These are phyloP conservation scores for Phytophthora lateralis DNA, from an alignment of 352 stramenopile species.

Conservation along the genomic window DNA sequence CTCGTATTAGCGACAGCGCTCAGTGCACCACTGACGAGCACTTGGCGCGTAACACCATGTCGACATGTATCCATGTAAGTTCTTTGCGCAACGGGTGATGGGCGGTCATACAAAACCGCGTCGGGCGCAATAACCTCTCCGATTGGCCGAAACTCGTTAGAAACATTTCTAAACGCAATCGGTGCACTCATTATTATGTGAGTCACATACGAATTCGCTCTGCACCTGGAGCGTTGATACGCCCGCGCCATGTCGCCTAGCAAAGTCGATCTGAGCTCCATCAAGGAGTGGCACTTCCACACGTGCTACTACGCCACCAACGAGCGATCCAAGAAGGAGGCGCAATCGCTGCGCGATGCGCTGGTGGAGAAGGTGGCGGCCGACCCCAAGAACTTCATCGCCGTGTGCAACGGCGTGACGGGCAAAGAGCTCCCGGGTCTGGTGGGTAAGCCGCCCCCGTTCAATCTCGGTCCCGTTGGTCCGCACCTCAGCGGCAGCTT, in stretches of 20 bases:
- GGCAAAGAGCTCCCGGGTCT: conserved; percentile 41
- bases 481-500: conserved; percentile 72
- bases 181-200: too few relatives aligned
- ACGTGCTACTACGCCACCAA: conserved; percentile 67
- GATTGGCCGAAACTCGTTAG: conserved; percentile 21
- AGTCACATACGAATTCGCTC: conserved; percentile 12
- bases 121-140: conserved; percentile 16
- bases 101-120: conserved; percentile 18
- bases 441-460: conserved; percentile 33
- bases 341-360: conserved; percentile 44
- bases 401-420: conserved; percentile 59
- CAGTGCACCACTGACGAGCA: neutral
- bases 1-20: neutral
- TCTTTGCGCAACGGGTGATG: conserved; percentile 23
- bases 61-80: conserved; percentile 14
- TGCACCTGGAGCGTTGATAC: neutral
- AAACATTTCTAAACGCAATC: neutral
- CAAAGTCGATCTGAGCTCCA: conserved; percentile 16
- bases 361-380: conserved; percentile 51
- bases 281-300: conserved; percentile 85
- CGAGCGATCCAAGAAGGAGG: conserved; percentile 44
- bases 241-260: conserved; percentile 17
- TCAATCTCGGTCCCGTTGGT: conserved; percentile 64
- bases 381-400: conserved; percentile 57
- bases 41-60: too few relatives aligned